Base-by-base conservation (phyloP, 805 yeast genomes). In the Cyberlindnera galapagoensis region DNA sequence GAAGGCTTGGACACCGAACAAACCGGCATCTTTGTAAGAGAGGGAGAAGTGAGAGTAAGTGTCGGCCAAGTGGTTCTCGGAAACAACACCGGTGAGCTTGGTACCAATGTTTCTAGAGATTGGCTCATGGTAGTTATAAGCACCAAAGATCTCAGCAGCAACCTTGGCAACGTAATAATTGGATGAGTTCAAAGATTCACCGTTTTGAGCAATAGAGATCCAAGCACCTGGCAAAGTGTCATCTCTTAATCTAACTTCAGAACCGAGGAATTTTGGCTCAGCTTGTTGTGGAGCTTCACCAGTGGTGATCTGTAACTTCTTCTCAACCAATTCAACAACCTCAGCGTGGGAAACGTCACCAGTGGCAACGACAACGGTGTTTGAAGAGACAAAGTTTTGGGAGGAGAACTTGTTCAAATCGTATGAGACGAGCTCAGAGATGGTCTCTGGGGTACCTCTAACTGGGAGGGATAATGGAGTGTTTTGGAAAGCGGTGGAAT, bases 191-290 rank as follows among this genome's bases (percentile, higher is more conserved):
- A 69, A 40, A 26, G 79, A 65, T 62, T 80, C 88, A 65, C 86
- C 85, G 53, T 74, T 68, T 35, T 71, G 90, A 37, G 87, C 86
- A 51, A 83, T 68, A 34, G 87, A 62, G 50, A 81, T 70, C 70
- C 80, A 80, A 36, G 90, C 92, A 56, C 75, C 72, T 56, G 90
- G 85, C 53, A 80, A 57, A 49, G 86, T 83, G 62, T 83, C 94
- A 56, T 83, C 94, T 76, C 94, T 80, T 66, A 81, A 65, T 73
- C 88, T 77, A 45, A 81, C 79, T 57, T 83, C 94, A 28, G 92
- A 81, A 58, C 94, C 94, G 57, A 83, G 70, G 74, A 82, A 83
- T 35, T 75, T 57, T 40, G 83, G 73, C 34, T 74, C 65, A 46
- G 69, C 67, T 32, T 51, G 47, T 35, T 67, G 67, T 46, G 67